Percentiles rank a stretch among this genome's conserved stretches.
Evolutionary conservation across 2,329 filamentous ascomycete species (phyloP).

Genomic region (Aspergillus amoenus): DNA sequence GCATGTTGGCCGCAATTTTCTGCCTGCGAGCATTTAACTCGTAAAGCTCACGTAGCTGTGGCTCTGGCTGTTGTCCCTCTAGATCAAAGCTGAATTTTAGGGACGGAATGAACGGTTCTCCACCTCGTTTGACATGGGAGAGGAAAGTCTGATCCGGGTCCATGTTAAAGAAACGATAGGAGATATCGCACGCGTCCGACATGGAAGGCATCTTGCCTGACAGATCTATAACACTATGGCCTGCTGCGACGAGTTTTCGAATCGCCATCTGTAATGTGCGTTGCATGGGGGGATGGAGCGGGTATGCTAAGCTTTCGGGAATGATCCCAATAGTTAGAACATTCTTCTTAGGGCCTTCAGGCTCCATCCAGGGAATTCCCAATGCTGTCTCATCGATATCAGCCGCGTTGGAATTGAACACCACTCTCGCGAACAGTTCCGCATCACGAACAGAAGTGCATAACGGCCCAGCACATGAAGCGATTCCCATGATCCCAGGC

Average conservation of each 20-base stretch:
- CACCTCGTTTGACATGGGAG: constrained; percentile 23
- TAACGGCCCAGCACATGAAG: constrained; percentile 15
- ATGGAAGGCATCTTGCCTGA: constrained; percentile 23
- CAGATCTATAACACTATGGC: constrained; percentile 47
- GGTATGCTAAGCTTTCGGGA: constrained; percentile 48
- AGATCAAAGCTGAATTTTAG: not conserved
- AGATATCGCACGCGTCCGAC: constrained; percentile 30
- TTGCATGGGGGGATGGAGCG: constrained; percentile 53
- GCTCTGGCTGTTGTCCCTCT: constrained; percentile 27
- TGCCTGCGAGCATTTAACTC: constrained; percentile 8
- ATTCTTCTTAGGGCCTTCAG: not conserved
- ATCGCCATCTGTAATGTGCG: constrained; percentile 46
- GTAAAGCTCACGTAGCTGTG: constrained; percentile 20
- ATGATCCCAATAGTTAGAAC: constrained; percentile 51
- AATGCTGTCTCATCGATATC: constrained; percentile 22
- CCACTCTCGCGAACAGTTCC: no score
- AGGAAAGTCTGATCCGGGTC: constrained; percentile 19
- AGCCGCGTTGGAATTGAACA: no score
- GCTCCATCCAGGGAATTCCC: constrained; percentile 28
- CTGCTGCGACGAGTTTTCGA: constrained; percentile 39
- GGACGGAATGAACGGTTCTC: constrained; percentile 48
- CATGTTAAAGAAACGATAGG: constrained; percentile 30
- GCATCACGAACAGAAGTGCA: constrained; percentile 28
- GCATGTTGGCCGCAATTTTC: constrained; percentile 30
- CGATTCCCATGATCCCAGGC: constrained; percentile 3